Percentiles rank a stretch among this genome's conserved stretches.
These are phyloP conservation scores for Melanomma pulvis-pyrius DNA, from an alignment of 495 filamentous ascomycete genomes.

Conservation along the genomic window DNA sequence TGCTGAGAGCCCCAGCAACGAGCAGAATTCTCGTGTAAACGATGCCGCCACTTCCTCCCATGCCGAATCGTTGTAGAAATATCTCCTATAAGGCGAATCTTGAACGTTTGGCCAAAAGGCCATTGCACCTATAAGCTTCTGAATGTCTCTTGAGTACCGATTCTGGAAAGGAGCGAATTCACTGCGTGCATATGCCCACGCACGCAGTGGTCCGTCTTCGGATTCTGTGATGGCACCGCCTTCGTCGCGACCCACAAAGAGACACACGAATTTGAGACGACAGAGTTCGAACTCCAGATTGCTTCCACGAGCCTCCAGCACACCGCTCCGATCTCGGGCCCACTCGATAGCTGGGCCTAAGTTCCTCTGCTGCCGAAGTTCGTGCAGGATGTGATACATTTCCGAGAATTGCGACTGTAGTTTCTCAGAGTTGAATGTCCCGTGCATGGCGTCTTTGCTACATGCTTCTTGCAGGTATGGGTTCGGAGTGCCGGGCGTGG, in stretches of 20 bases:
- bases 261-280: conserved; percentile 82
- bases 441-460: conserved; percentile 36
- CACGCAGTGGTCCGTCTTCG: conserved; percentile 55
- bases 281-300: conserved; percentile 94
- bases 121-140: conserved; percentile 76
- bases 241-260: conserved; percentile 59
- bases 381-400: conserved; percentile 87
- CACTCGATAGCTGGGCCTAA: conserved; percentile 83
- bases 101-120: conserved; percentile 70
- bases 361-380: conserved; percentile 69
- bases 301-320: conserved; percentile 79
- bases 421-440: conserved; percentile 35
- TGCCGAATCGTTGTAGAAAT: conserved; percentile 71
- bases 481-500: conserved; percentile 32
- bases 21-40: conserved; percentile 94
- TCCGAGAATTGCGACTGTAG: conserved; percentile 79
- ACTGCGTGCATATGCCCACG: conserved; percentile 70
- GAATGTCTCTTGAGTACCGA: conserved; percentile 73
- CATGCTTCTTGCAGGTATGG: conserved; percentile 27
- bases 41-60: conserved; percentile 80
- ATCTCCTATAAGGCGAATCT: conserved; percentile 70
- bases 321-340: conserved; percentile 69
- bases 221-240: conserved; percentile 30
- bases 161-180: conserved; percentile 68
- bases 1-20: conserved; percentile 81